phyloP scores from a whole-genome alignment of 331 rosid species.

The Arachis monticola region DNA sequence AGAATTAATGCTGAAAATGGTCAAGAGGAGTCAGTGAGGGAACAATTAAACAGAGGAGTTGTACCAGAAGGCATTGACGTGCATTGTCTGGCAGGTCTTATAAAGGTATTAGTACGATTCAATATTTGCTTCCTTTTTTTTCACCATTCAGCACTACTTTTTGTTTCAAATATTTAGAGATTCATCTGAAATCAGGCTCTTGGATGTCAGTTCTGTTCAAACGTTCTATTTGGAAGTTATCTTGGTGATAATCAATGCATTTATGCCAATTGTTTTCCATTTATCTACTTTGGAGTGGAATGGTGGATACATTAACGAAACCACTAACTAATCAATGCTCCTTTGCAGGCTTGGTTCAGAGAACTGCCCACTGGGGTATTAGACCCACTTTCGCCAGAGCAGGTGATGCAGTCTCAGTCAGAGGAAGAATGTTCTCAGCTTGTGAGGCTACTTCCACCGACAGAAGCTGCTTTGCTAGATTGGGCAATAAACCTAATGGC shows the following conservation, averaged over 20 bases:
- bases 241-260: conserved; percentile 10
- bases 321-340: conserved; percentile 33
- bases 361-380: conserved; percentile 91
- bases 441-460: conserved; percentile 83
- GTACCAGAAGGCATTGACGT: conserved; percentile 83
- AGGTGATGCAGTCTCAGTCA: conserved; percentile 89
- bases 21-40: conserved; percentile 94
- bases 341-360: conserved; percentile 90
- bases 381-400: conserved; percentile 92
- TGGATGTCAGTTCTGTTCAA: conserved; percentile 26
- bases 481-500: conserved; percentile 98
- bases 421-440: conserved; percentile 92
- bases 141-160: neutral
- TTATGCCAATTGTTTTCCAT: conserved; percentile 25
- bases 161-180: neutral
- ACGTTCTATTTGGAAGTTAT: conserved; percentile 20
- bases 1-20: conserved; percentile 88
- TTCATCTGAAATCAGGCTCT: conserved; percentile 22
- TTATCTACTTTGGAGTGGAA: conserved; percentile 18
- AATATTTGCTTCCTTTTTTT: neutral
- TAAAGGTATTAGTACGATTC: conserved; percentile 60
- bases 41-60: conserved; percentile 82
- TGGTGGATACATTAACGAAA: conserved; percentile 28
- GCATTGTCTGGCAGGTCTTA: conserved; percentile 96
- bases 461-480: conserved; percentile 89